Base-by-base conservation (phyloP, 2,329 filamentous ascomycete species). In the Aureobasidium musti region DNA sequence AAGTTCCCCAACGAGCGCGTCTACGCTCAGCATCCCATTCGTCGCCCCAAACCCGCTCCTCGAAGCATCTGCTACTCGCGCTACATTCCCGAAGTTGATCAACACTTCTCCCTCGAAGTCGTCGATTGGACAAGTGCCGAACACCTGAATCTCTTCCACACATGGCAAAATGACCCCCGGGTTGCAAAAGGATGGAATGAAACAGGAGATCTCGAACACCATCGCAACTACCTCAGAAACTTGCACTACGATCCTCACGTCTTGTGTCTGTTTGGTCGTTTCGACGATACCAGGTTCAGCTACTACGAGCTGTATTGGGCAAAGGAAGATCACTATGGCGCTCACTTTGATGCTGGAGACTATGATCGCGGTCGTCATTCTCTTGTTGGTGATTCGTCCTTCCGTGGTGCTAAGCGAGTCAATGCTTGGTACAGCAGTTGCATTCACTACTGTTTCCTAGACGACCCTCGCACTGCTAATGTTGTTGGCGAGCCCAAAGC, bases 251-350 rank as follows among this genome's bases (percentile, higher is more conserved):
- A 93, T 74, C 86, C 88, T 33, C 90, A 93, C 76, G 85, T 89
- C 69, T 79, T 92, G 63, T 85, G 87, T 28, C 80, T 93, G 53
- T 80, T 93, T 67, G 91, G 87, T 7, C 83, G 84, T 30, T 94
- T 91, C 74, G 85, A 93, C 66, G 88, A 89, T 35, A 83, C 82
- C 1, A 84, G 81, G 56, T 93, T 93, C 75, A 87, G 89, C 0
- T 93, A 93, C 75, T 92, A 91, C 74, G 91, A 94, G 76, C 81
- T 92, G 1, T 93, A 92, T 76, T 93, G 89, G 89, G 88, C 87
- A 41, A 87, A 87, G 80, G 86, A 87, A 75, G 85, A 87, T 69
- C 83, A 86, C 68, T 82, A 84, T 70, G 86, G 86, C 45, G 84
- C 84, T 0, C 82, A 87, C 74, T 86, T 85, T 72, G 77, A 82